Conservation (phyloP, 352 stramenopile genomes). For the Phytopythium chamaehyphon region DNA sequence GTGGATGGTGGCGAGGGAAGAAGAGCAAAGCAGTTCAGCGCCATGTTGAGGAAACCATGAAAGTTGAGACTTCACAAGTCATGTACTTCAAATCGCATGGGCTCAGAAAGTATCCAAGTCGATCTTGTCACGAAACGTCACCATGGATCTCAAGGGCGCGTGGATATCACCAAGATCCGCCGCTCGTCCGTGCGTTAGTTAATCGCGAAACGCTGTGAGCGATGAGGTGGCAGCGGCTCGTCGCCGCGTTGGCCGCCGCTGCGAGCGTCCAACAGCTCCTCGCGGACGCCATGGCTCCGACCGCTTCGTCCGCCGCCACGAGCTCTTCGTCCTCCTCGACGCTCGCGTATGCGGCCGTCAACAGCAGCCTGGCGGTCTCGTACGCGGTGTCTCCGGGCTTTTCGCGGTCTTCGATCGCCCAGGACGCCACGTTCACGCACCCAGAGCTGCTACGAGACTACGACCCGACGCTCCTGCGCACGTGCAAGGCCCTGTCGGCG, state of each 20-base stretch:
- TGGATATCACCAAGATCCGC: no score
- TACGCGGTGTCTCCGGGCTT: slow-evolving; percentile 2
- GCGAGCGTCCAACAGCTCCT: background rate
- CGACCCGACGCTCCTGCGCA: background rate
- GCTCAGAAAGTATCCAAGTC: no score
- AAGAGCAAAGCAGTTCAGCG: no score
- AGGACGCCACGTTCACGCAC: background rate
- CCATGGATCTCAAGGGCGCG: background rate
- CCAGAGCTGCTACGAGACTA: slow-evolving; percentile 4
- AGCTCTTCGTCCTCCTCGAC: background rate
- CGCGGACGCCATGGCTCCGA: background rate
- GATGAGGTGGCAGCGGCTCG: background rate
- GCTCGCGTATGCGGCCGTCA: background rate
- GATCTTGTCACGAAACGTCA: no score
- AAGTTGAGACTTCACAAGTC: slow-evolving; percentile 11
- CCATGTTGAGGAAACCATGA: no score
- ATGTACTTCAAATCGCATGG: no score
- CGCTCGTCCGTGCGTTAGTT: no score
- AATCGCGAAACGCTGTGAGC: background rate
- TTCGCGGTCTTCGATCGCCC: background rate
- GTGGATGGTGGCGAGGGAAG: no score
- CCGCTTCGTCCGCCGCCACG: no score
- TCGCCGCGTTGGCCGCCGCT: background rate
- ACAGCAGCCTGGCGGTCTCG: background rate
- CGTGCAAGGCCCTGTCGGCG: background rate